Conservation (phyloP, 2,329 filamentous ascomycete genomes). For the Kalmusia sp. region DNA sequence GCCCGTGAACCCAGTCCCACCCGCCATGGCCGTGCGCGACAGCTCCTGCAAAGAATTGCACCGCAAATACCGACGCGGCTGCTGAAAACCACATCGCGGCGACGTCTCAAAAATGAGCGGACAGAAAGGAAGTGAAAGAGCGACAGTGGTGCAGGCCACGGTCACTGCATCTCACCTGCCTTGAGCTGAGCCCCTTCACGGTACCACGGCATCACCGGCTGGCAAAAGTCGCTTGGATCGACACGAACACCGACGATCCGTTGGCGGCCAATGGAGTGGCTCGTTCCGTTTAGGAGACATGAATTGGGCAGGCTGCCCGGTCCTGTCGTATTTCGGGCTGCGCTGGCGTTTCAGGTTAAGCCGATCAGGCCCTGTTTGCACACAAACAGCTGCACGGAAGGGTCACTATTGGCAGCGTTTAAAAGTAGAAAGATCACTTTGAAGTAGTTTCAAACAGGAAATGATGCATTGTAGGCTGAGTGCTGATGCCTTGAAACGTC, state of each 20-base stretch:
- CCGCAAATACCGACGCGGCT: neutral
- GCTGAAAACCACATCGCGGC: slow-evolving; percentile 13
- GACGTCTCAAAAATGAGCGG: neutral
- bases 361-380: neutral
- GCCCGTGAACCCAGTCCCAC: slow-evolving; percentile 24
- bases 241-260: slow-evolving; percentile 6
- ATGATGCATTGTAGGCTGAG: no score
- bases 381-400: neutral
- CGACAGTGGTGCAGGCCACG: neutral
- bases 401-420: no score
- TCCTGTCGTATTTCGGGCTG: slow-evolving; percentile 6
- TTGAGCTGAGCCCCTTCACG: neutral
- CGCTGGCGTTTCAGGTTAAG: slow-evolving; percentile 25
- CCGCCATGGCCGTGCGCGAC: slow-evolving; percentile 4
- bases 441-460: no score
- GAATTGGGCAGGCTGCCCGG: neutral
- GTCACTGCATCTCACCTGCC: neutral
- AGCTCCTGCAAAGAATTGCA: neutral
- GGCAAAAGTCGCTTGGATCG: neutral
- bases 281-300: neutral
- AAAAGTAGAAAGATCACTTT: no score
- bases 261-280: neutral
- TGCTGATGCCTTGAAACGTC: no score
- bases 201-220: slow-evolving; percentile 3
- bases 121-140: neutral